Evolutionary conservation across 1,284 basidiomycete genomes (phyloP).

Genomic region (Pascua guehoae): DNA sequence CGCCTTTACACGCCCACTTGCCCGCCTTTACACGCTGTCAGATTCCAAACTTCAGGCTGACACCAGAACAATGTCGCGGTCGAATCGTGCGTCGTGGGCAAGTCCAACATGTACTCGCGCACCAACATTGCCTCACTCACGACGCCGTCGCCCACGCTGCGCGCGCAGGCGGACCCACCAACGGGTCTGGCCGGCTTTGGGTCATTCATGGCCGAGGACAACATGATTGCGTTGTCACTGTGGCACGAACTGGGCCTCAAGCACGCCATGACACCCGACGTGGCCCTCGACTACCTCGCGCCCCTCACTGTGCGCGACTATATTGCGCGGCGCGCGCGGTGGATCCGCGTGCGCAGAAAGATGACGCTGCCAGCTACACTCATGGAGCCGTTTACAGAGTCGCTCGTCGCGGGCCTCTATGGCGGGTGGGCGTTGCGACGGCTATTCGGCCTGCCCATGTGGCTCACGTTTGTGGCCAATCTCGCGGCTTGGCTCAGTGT

Average conservation of each 20-base stretch:
- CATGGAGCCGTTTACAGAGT: slow-evolving; percentile 85
- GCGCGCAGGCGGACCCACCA: slow-evolving; percentile 28
- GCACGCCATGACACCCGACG: slow-evolving; percentile 82
- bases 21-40: no score
- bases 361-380: slow-evolving; percentile 82
- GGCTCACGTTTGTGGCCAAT: slow-evolving; percentile 65
- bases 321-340: slow-evolving; percentile 77
- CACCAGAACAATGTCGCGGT: slow-evolving; percentile 60
- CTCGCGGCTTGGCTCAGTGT: slow-evolving; percentile 58
- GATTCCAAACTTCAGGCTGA: neutral
- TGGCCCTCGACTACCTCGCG: slow-evolving; percentile 82
- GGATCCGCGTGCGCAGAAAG: slow-evolving; percentile 89
- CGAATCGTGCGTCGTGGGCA: slow-evolving; percentile 96
- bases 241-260: slow-evolving; percentile 86
- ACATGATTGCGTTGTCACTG: slow-evolving; percentile 82
- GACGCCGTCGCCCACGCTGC: slow-evolving; percentile 39
- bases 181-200: slow-evolving; percentile 70
- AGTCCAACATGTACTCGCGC: slow-evolving; percentile 90
- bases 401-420: slow-evolving; percentile 65
- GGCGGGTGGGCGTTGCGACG: slow-evolving; percentile 58
- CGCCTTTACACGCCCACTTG: no score
- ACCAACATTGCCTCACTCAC: slow-evolving; percentile 58
- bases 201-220: slow-evolving; percentile 87
- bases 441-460: slow-evolving; percentile 60
- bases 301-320: slow-evolving; percentile 77